Base-by-base conservation (phyloP, 2,329 filamentous ascomycete species). In the Dactylella cylindrospora region DNA sequence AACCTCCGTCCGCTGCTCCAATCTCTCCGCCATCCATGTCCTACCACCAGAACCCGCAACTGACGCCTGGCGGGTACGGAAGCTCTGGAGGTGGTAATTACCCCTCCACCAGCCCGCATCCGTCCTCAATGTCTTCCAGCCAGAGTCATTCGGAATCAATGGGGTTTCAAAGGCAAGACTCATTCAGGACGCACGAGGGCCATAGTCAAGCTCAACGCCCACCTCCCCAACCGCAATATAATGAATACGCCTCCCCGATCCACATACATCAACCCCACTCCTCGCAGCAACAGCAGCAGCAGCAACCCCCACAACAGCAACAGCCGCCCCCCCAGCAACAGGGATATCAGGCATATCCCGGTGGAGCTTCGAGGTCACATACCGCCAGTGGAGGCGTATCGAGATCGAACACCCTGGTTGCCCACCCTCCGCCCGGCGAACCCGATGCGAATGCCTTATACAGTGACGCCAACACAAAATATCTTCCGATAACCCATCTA, bases 281-380 rank as follows among this genome's bases (percentile, higher is more conserved):
- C 28, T 13, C 8, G 28, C 28, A 31, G 28, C 28, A 31, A 13
- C 49, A 54, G 32, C 59, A 53, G 15, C 50, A 46, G 5, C 36
- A 20, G 1, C 59, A 40, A 15, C 25, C 20, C 39, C 25, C 15
- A 22, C 25, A 25, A 22, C 39, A 25, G 26, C 25, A 25, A 22
- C 39, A 25, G 26, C 39, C 15, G n/a, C 59, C 29, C 9, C 50
- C 43, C 36, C 57, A 50, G 28, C 51, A 55, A 32, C 59, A 64
- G 20, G 49, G 50, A 17, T 64, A 64, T 41, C 59, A 64, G 35
- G 59, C 59, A 40, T 64, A 64, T 29, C 51, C 59, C n/a, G 50
- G 51, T 19, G 39, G 43, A n/a, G 59, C 44, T 6, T 54, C 59
- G 8, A 64, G 59, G 22, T 55, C 59, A 28, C 59, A 55, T 38